Base-by-base conservation (phyloP, 805 yeast genomes). In the Lipomyces spencermartinsiae region DNA sequence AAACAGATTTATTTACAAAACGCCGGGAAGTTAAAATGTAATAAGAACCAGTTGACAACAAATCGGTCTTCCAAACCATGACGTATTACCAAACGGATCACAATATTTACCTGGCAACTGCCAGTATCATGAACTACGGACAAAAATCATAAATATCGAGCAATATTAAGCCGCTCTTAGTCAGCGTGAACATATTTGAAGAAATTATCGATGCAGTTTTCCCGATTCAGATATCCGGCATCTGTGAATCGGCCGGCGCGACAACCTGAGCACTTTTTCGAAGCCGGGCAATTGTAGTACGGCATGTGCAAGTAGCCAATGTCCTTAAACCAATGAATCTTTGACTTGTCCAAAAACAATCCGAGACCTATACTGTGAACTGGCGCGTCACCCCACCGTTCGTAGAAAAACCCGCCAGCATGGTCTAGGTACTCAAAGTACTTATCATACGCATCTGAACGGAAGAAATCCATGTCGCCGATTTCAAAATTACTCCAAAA, bases 341-440 rank as follows among this genome's bases (percentile, higher is more conserved):
- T 83, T 8, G 61, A 54, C 39, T 85, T 88, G 73, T 89, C 92
- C 7, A 89, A 91, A 76, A 92, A 90, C 51, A 92, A 77, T 0
- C 87, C 89, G 46, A 91, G 78, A 0, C 94, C 97, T 57, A 92
- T 74, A 2, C 93, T 86, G 76, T 91, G 95, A 1, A 92, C 95
- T 0, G 97, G 97, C 0, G 97, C 97, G 80, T 92, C 97, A 2
- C 97, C 97, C 97, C 97, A 92, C 65, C 97, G 80, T 77, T 93
- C 97, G 74, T 92, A 92, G 77, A 91, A 92, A 74, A 92, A 92
- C 3, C 94, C 94, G 22, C 96, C 95, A 0, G 87, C 78, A 2
- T 82, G 69, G 66, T 92, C 97, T 53, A 92, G 79, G 74, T 82
- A 79, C 39, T 88, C 80, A 74, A 89, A 86, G 86, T 90, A 92